A percentile compares a stretch with the other conserved stretches of the same genome.
Evolutionary conservation across 257 asterid species (phyloP).

Genomic region (Cinchona pubescens): DNA sequence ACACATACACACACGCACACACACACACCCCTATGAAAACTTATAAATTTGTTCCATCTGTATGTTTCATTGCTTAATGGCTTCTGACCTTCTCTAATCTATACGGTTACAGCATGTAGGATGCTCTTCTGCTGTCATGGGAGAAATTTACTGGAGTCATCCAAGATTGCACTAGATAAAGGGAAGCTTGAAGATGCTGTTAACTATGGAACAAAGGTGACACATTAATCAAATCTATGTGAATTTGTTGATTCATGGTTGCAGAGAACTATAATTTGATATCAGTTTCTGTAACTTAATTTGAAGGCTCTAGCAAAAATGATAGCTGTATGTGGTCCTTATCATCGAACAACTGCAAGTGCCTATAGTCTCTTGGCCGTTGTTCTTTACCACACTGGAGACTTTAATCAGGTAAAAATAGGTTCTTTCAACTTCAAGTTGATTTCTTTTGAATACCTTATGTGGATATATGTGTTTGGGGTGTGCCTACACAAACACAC

Average conservation of each 20-base stretch:
- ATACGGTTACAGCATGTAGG: slow-evolving; percentile 66
- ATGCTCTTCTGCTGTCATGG: slow-evolving; percentile 99
- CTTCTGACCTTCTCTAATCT: slow-evolving; percentile 23
- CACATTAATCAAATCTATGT: not conserved
- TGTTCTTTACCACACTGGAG: slow-evolving; percentile 99
- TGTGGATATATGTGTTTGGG: not conserved
- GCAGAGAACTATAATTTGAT: slow-evolving; percentile 14
- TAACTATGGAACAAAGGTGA: slow-evolving; percentile 86
- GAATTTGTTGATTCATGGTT: slow-evolving; percentile 11
- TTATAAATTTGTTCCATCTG: not conserved
- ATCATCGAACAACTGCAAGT: slow-evolving; percentile 92
- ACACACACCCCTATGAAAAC: too few species aligned
- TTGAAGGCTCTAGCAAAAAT: slow-evolving; percentile 90
- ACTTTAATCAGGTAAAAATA: slow-evolving; percentile 76
- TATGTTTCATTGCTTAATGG: slow-evolving; percentile 6
- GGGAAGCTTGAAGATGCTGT: slow-evolving; percentile 99
- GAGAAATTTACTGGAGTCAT: slow-evolving; percentile 82
- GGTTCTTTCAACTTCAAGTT: slow-evolving; percentile 4
- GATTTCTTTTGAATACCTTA: slow-evolving; percentile 9
- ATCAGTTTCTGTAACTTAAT: slow-evolving; percentile 17
- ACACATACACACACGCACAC: too few species aligned
- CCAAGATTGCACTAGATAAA: slow-evolving; percentile 95
- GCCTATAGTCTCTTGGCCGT: slow-evolving; percentile 99
- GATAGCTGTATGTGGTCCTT: slow-evolving; percentile 98
- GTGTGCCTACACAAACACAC: too few species aligned